These are phyloP conservation scores for Lasiodiplodia sp. DNA, from an alignment of 2,329 filamentous ascomycete species.

Conservation along the genomic window DNA sequence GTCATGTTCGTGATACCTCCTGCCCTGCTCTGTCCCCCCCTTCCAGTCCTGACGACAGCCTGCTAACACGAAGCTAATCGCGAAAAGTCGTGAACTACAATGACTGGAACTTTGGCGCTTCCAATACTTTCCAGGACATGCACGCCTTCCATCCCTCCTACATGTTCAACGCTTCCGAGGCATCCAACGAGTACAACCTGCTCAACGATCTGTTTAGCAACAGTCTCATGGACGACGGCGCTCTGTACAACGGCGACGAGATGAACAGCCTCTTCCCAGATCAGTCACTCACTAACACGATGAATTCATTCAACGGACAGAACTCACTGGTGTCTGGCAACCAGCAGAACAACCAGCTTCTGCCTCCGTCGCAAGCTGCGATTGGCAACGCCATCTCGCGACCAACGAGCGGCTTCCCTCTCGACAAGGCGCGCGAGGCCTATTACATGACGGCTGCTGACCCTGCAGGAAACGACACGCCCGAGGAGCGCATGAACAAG, in stretches of 20 bases:
- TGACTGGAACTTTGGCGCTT: slow-evolving; percentile 75
- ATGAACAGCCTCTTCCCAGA: slow-evolving; percentile 63
- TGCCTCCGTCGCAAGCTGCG: slow-evolving; percentile 53
- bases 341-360: slow-evolving; percentile 55
- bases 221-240: slow-evolving; percentile 78
- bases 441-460: slow-evolving; percentile 98
- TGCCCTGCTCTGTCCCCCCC: slow-evolving; percentile 34
- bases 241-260: slow-evolving; percentile 51
- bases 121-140: slow-evolving; percentile 92
- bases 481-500: slow-evolving; percentile 94
- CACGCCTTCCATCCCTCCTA: slow-evolving; percentile 92
- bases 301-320: slow-evolving; percentile 48
- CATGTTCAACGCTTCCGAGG: slow-evolving; percentile 93
- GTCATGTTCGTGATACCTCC: slow-evolving; percentile 71
- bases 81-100: slow-evolving; percentile 78
- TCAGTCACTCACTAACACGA: slow-evolving; percentile 59
- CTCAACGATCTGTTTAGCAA: slow-evolving; percentile 96
- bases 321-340: slow-evolving; percentile 44
- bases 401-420: slow-evolving; percentile 66
- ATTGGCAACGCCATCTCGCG: slow-evolving; percentile 65
- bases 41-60: slow-evolving; percentile 36
- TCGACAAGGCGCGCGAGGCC: slow-evolving; percentile 77
- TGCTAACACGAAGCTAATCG: slow-evolving; percentile 32
- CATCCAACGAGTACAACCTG: slow-evolving; percentile 95
- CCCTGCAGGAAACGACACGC: slow-evolving; percentile 83